These are phyloP conservation scores for Chaetomiaceae sp. DNA, from an alignment of 2,329 filamentous ascomycete genomes.

Conservation along the genomic window DNA sequence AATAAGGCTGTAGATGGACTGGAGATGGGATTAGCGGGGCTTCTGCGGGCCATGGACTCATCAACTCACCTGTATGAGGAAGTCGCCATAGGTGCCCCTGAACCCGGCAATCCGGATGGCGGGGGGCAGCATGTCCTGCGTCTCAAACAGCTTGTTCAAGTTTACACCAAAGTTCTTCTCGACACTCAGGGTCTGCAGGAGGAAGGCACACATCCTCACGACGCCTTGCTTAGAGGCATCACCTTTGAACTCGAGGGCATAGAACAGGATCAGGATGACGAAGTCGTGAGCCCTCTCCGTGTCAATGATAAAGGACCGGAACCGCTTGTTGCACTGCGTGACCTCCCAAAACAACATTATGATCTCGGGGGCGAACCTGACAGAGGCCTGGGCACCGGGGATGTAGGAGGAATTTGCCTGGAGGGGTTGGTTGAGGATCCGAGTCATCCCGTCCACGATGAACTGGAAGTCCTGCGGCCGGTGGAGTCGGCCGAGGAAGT, in stretches of 20 bases:
- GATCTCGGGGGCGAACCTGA: constrained; percentile 90
- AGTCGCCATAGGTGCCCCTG: constrained; percentile 86
- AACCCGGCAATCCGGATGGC: constrained; percentile 81
- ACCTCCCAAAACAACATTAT: constrained; percentile 98
- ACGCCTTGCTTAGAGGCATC: constrained; percentile 86
- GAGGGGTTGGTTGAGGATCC: constrained; percentile 86
- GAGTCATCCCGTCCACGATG: constrained; percentile 87
- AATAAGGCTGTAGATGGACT: constrained; percentile 90
- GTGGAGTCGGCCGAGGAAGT: constrained; percentile 86
- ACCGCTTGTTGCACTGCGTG: constrained; percentile 94
- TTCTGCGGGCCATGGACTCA: background rate
- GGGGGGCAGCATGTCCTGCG: constrained; percentile 78
- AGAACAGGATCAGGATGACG: constrained; percentile 83
- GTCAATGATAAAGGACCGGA: constrained; percentile 94
- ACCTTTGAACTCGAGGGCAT: constrained; percentile 82
- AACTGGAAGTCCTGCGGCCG: constrained; percentile 97
- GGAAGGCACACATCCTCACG: constrained; percentile 95
- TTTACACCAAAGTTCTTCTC: constrained; percentile 87
- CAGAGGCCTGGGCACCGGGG: constrained; percentile 71
- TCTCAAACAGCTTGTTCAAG: constrained; percentile 82
- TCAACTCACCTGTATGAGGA: constrained; percentile 71
- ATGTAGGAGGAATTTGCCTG: constrained; percentile 86
- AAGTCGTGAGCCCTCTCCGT: constrained; percentile 93
- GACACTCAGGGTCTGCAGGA: constrained; percentile 90
- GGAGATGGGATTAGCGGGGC: background rate